Percentiles rank a stretch among this genome's conserved stretches.
These are phyloP conservation scores for Phialophora chinensis DNA, from an alignment of 2,329 filamentous ascomycete species.

Conservation along the genomic window DNA sequence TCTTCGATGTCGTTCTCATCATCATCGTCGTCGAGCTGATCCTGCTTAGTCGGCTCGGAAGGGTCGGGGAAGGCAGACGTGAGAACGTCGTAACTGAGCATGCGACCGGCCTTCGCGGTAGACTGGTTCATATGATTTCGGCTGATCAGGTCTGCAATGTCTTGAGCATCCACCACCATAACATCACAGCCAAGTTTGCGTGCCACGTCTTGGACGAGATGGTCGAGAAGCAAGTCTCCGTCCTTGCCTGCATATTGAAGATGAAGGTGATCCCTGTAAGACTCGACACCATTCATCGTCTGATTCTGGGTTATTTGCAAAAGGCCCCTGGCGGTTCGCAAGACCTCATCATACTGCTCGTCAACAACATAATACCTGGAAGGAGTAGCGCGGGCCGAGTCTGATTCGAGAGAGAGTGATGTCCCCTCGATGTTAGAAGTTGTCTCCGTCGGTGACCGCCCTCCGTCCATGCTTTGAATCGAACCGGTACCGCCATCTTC, in stretches of 20 bases:
- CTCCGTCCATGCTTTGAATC: not conserved
- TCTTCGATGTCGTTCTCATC: constrained; percentile 22
- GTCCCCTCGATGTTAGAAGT: not conserved
- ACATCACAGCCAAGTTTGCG: constrained; percentile 57
- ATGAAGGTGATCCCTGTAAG: constrained; percentile 62
- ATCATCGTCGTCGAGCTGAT: constrained; percentile 33
- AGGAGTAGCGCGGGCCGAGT: not conserved
- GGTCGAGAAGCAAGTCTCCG: constrained; percentile 61
- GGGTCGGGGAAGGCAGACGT: constrained; percentile 27
- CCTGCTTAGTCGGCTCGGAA: constrained; percentile 26
- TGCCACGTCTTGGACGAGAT: constrained; percentile 69
- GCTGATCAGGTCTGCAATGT: constrained; percentile 52
- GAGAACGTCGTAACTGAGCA: constrained; percentile 39
- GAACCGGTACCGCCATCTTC: constrained; percentile 1
- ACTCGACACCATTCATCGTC: constrained; percentile 51
- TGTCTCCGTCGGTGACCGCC: not conserved
- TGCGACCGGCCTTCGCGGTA: constrained; percentile 28
- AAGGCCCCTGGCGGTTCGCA: constrained; percentile 36
- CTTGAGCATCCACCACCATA: constrained; percentile 53
- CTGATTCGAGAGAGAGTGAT: not conserved
- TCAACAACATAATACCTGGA: constrained; percentile 35
- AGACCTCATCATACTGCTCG: constrained; percentile 37
- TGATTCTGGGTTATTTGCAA: constrained; percentile 28
- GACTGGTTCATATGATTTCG: constrained; percentile 23
- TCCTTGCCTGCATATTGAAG: constrained; percentile 65